Percentiles rank a stretch among this genome's conserved stretches.
Conservation (phyloP, 2,329 filamentous ascomycete species). For the Xylariaceae sp. region DNA sequence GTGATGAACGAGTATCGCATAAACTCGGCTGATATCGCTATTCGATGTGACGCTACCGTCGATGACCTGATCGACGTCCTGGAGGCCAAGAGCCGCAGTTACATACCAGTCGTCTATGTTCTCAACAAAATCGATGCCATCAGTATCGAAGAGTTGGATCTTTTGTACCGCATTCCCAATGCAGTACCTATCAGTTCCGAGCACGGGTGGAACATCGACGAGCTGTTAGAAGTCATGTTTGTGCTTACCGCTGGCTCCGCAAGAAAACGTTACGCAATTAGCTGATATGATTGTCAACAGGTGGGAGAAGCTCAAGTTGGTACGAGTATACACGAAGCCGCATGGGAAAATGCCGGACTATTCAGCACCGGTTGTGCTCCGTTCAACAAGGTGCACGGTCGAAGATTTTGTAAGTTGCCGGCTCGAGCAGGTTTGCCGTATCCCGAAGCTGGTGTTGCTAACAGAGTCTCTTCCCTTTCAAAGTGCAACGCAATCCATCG, state of each 20-base stretch:
- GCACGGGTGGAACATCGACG: constrained; percentile 96
- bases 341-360: constrained; percentile 96
- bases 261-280: constrained; percentile 9
- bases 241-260: constrained; percentile 21
- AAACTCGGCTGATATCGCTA: constrained; percentile 92
- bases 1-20: constrained; percentile 98
- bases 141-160: constrained; percentile 92
- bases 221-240: constrained; percentile 89
- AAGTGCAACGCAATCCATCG: constrained; percentile 97
- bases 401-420: constrained; percentile 83
- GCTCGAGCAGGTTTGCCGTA: constrained; percentile 15
- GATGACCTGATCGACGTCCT: constrained; percentile 96
- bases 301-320: constrained; percentile 92
- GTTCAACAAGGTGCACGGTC: constrained; percentile 75
- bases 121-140: constrained; percentile 99
- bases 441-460: constrained; percentile 24
- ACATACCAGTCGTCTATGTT: constrained; percentile 98
- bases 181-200: constrained; percentile 96
- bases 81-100: constrained; percentile 89
- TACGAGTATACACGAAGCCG: constrained; percentile 94
- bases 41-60: constrained; percentile 94
- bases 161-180: constrained; percentile 94
- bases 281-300: constrained; percentile 31
- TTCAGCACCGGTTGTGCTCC: constrained; percentile 80
- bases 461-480: constrained; percentile 30